These are phyloP conservation scores for Scedosporium minutisporum DNA, from an alignment of 2,329 filamentous ascomycete genomes.

Conservation along the genomic window DNA sequence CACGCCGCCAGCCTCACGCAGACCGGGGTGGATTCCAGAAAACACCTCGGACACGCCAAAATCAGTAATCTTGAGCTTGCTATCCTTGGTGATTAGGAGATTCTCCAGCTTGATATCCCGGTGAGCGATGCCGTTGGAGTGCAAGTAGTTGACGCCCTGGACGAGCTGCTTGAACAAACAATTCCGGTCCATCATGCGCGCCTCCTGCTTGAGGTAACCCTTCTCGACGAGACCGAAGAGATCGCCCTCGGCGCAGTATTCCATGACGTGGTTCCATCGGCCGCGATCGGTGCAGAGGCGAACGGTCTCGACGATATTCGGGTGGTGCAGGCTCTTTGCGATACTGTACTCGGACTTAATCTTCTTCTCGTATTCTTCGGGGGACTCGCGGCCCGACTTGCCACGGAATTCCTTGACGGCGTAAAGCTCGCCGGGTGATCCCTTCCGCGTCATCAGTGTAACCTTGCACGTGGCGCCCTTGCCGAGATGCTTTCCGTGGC, in stretches of 20 bases:
- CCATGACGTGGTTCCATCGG: constrained; percentile 88
- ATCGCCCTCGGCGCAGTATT: constrained; percentile 77
- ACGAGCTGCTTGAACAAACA: constrained; percentile 87
- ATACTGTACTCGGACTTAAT: constrained; percentile 88
- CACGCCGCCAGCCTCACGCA: constrained; percentile 61
- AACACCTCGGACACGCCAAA: constrained; percentile 88
- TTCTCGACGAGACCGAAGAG: constrained; percentile 66
- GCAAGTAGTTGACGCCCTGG: constrained; percentile 72
- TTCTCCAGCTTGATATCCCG: constrained; percentile 90
- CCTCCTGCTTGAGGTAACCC: constrained; percentile 54
- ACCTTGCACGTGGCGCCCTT: constrained; percentile 79
- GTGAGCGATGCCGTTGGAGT: constrained; percentile 77
- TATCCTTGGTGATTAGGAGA: constrained; percentile 65
- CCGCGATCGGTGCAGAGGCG: constrained; percentile 65
- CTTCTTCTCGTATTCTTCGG: constrained; percentile 73
- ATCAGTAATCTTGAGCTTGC: constrained; percentile 82
- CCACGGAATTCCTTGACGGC: constrained; percentile 83
- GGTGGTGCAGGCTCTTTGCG: constrained; percentile 74
- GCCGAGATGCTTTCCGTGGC: constrained; percentile 65
- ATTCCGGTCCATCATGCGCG: constrained; percentile 58
- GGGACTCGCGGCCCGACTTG: constrained; percentile 58
- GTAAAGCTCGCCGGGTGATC: constrained; percentile 54
- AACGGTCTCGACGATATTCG: constrained; percentile 76
- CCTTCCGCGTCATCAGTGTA: constrained; percentile 67
- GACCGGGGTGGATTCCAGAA: constrained; percentile 67